A percentile compares a stretch with the other conserved stretches of the same genome.
These are phyloP conservation scores for Sarocladium brachiariae DNA, from an alignment of 2,329 filamentous ascomycete genomes.

Conservation along the genomic window DNA sequence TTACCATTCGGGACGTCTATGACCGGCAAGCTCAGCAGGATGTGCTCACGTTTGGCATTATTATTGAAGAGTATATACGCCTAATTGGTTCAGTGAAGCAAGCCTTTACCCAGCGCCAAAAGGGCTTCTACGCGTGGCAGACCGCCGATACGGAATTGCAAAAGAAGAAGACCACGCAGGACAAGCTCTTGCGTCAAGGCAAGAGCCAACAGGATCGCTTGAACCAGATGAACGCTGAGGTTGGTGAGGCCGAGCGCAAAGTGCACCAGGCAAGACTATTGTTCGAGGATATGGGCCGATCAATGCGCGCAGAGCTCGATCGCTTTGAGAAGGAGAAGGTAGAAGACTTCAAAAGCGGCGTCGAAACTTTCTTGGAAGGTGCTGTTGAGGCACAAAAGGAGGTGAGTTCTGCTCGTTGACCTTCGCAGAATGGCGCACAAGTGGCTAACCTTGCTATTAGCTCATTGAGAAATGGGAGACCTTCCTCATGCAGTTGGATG, in stretches of 20 bases:
- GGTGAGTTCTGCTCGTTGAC: constrained; percentile 45
- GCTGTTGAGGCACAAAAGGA: constrained; percentile 98
- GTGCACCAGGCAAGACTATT: constrained; percentile 83
- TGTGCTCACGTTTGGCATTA: constrained; percentile 90
- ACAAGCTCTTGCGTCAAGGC: constrained; percentile 91
- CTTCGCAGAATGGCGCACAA: not conserved
- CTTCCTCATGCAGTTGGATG: constrained; percentile 91
- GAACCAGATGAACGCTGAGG: constrained; percentile 86
- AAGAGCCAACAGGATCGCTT: constrained; percentile 93
- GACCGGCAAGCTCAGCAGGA: constrained; percentile 96
- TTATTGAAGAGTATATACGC: constrained; percentile 96
- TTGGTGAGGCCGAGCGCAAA: constrained; percentile 88
- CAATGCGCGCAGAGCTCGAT: constrained; percentile 88
- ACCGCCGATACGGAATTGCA: constrained; percentile 80
- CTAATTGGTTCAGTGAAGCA: constrained; percentile 93
- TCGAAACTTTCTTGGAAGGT: constrained; percentile 95
- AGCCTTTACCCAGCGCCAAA: constrained; percentile 86
- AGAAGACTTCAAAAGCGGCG: constrained; percentile 96
- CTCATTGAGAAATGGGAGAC: constrained; percentile 93
- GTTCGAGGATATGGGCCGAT: constrained; percentile 94
- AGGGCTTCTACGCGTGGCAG: constrained; percentile 94
- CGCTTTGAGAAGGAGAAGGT: constrained; percentile 96
- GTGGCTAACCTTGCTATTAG: constrained; percentile 27
- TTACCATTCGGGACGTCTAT: constrained; percentile 91
- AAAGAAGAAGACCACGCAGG: constrained; percentile 82